A percentile compares a stretch with the other conserved stretches of the same genome.
These are phyloP conservation scores for Helianthus annuus DNA, from an alignment of 129 eudicot genomes.

Conservation along the genomic window DNA sequence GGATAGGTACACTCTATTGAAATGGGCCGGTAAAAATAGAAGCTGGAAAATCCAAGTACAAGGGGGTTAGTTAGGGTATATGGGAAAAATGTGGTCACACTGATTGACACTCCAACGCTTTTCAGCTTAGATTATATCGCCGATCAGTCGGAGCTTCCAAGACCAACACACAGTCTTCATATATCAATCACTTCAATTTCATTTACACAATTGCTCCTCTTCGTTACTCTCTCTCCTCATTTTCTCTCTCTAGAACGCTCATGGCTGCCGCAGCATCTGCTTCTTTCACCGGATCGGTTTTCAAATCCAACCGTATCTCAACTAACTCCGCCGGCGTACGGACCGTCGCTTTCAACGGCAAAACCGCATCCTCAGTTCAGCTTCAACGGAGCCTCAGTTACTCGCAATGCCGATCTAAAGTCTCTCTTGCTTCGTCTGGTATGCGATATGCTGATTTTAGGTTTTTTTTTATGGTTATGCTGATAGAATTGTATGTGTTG, in stretches of 20 bases:
- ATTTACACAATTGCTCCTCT: conserved; percentile 15
- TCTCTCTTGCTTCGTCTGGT: too few species aligned
- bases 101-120: conserved; percentile 24
- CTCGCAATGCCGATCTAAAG: too few species aligned
- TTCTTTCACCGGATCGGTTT: conserved; percentile 62
- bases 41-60: too few species aligned
- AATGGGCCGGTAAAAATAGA: too few species aligned
- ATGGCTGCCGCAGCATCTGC: conserved; percentile 52
- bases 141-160: conserved; percentile 33
- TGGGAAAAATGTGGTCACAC: conserved; percentile 21
- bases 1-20: too few species aligned
- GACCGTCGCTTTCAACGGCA: conserved; percentile 23
- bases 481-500: too few species aligned
- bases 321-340: conserved; percentile 20
- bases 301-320: conserved; percentile 32
- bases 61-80: too few species aligned
- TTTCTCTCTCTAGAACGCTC: conserved; percentile 20
- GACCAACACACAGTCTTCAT: background rate
- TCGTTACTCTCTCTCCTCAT: conserved; percentile 12
- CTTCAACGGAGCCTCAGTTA: background rate
- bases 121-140: conserved; percentile 28
- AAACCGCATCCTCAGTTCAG: conserved; percentile 29
- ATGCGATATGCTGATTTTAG: too few species aligned
- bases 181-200: background rate
- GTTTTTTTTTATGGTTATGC: too few species aligned